A percentile compares a stretch with the other conserved stretches of the same genome.
phyloP scores from a whole-genome alignment of 441 rosid genomes.

The Omphalea diandra region DNA sequence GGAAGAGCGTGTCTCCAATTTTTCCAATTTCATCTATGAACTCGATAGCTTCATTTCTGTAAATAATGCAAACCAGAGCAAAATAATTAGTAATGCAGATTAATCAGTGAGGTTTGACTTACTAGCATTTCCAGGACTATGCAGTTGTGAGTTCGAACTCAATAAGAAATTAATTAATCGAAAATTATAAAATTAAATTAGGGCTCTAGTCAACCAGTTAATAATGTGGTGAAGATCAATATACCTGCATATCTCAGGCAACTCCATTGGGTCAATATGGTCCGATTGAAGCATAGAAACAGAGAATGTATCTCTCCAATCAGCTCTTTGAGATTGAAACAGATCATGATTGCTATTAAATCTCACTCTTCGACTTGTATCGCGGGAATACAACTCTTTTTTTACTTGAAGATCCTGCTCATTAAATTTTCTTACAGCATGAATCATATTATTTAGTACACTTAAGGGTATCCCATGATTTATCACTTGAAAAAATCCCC shows the following conservation, averaged over 20 bases:
- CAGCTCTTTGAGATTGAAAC: constrained; percentile 15
- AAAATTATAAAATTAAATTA: too few species aligned
- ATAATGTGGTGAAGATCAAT: too few species aligned
- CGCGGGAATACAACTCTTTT: constrained; percentile 22
- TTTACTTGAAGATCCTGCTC: constrained; percentile 27
- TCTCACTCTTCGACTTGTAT: constrained; percentile 26
- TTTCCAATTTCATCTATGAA: constrained; percentile 11
- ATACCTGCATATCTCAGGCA: constrained; percentile 30
- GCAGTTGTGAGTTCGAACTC: too few species aligned
- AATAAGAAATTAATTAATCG: too few species aligned
- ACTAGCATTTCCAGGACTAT: too few species aligned
- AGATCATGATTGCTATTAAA: constrained; percentile 24
- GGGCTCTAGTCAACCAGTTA: too few species aligned
- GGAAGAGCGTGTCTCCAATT: constrained; percentile 17
- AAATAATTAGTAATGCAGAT: background rate
- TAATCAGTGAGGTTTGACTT: too few species aligned
- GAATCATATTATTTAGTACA: constrained; percentile 15
- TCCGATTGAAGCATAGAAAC: constrained; percentile 24
- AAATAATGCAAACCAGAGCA: background rate
- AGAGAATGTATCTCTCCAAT: constrained; percentile 34
- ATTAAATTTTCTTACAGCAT: constrained; percentile 20
- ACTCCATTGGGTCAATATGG: constrained; percentile 20
- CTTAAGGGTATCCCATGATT: constrained; percentile 31
- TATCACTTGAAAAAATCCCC: constrained; percentile 37
- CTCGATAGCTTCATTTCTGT: constrained; percentile 5